Percentiles rank a stretch among this genome's conserved stretches.
phyloP scores from a whole-genome alignment of 1,284 basidiomycete species.

The Pholiota adiposa region DNA sequence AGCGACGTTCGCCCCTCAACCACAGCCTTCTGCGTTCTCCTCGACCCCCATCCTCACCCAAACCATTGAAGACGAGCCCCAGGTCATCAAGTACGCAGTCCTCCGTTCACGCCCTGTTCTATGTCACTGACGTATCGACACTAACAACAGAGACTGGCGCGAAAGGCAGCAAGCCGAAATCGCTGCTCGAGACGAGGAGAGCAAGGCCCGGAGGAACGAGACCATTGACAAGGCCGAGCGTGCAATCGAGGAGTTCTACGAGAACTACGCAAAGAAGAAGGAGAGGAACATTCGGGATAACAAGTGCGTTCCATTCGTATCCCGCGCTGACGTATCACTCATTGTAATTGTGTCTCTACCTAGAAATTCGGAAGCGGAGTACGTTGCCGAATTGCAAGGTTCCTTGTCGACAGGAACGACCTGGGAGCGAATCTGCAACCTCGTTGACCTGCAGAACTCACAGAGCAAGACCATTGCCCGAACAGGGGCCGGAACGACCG shows the following conservation, averaged over 20 bases:
- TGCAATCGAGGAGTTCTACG: slow-evolving; percentile 96
- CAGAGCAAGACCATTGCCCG: slow-evolving; percentile 96
- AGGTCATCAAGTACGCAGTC: slow-evolving; percentile 77
- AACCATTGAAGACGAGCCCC: slow-evolving; percentile 82
- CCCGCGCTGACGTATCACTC: not conserved
- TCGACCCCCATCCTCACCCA: slow-evolving; percentile 77
- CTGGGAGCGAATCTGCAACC: slow-evolving; percentile 92
- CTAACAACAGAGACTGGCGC: slow-evolving; percentile 76
- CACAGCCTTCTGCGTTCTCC: slow-evolving; percentile 68
- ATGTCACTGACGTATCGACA: not conserved
- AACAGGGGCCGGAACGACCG: slow-evolving; percentile 86
- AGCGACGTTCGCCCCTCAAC: slow-evolving; percentile 70
- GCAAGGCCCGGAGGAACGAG: slow-evolving; percentile 82
- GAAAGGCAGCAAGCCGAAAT: slow-evolving; percentile 89
- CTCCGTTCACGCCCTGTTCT: not conserved
- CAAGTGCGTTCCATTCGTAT: slow-evolving; percentile 66
- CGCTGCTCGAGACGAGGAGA: slow-evolving; percentile 76
- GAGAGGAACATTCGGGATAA: slow-evolving; percentile 94
- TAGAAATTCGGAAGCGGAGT: slow-evolving; percentile 90
- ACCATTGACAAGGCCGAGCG: slow-evolving; percentile 89
- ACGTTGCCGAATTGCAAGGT: slow-evolving; percentile 73
- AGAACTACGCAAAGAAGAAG: slow-evolving; percentile 91
- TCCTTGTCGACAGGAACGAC: slow-evolving; percentile 91
- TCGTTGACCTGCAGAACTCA: slow-evolving; percentile 92
- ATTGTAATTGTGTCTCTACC: slow-evolving; percentile 6